phyloP scores from a whole-genome alignment of 495 filamentous ascomycete genomes.

The Daldinia loculata region DNA sequence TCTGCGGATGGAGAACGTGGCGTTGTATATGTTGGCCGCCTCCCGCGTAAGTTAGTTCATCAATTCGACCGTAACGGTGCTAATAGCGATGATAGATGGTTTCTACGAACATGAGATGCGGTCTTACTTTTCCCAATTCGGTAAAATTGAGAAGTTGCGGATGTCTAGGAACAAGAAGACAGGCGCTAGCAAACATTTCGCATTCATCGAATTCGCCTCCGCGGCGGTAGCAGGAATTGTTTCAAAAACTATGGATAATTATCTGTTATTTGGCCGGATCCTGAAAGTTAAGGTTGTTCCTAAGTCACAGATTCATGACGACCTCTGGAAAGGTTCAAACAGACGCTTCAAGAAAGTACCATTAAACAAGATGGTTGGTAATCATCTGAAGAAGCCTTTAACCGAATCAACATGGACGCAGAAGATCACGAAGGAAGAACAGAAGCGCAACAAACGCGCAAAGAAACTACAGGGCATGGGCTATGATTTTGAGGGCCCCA shows the following conservation, averaged over 20 bases:
- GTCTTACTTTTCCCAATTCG: constrained; percentile 95
- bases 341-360: constrained; percentile 87
- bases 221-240: constrained; percentile 85
- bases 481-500: constrained; percentile 83
- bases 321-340: constrained; percentile 87
- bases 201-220: constrained; percentile 88
- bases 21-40: constrained; percentile 86
- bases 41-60: constrained; percentile 64
- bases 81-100: constrained; percentile 58
- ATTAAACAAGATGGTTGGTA: constrained; percentile 82
- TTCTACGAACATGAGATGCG: constrained; percentile 98
- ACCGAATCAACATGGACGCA: constrained; percentile 79
- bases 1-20: constrained; percentile 66
- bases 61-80: constrained; percentile 29
- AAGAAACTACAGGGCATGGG: constrained; percentile 81
- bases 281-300: constrained; percentile 84
- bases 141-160: constrained; percentile 77
- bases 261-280: constrained; percentile 92
- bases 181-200: constrained; percentile 88
- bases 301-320: constrained; percentile 75
- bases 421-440: constrained; percentile 73
- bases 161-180: constrained; percentile 91
- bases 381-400: constrained; percentile 71
- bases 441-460: constrained; percentile 68
- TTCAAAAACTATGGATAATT: constrained; percentile 95